A percentile compares a stretch with the other conserved stretches of the same genome.
These are phyloP conservation scores for Diaporthe citrichinensis DNA, from an alignment of 2,329 filamentous ascomycete genomes.

Conservation along the genomic window DNA sequence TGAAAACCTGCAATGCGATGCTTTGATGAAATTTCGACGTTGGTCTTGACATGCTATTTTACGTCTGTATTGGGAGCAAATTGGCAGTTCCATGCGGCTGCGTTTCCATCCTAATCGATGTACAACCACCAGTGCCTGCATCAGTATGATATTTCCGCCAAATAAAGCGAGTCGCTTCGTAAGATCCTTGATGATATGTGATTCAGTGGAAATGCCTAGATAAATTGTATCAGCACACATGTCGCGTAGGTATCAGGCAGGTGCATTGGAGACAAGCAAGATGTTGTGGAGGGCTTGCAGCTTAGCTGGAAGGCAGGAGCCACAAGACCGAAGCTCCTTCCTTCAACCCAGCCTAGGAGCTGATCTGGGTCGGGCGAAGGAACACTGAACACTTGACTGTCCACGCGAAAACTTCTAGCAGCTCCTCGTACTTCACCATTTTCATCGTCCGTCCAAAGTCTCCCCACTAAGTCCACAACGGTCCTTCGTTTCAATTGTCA, in stretches of 20 bases:
- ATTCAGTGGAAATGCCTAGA: background rate
- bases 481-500: background rate
- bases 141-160: too few species aligned
- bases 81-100: background rate
- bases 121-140: background rate
- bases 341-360: background rate
- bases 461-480: background rate
- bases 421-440: background rate
- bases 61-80: background rate
- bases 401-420: background rate
- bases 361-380: background rate
- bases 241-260: background rate
- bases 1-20: background rate
- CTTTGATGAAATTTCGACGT: background rate
- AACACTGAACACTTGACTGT: background rate
- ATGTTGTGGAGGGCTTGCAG: background rate
- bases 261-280: background rate
- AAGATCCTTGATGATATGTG: background rate
- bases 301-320: slow-evolving; percentile 1
- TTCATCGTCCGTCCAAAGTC: too few species aligned
- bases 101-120: background rate
- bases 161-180: background rate
- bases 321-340: background rate
- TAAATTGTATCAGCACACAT: background rate
- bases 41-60: background rate